phyloP scores from a whole-genome alignment of 257 asterid genomes.

The Anisodus tanguticus region DNA sequence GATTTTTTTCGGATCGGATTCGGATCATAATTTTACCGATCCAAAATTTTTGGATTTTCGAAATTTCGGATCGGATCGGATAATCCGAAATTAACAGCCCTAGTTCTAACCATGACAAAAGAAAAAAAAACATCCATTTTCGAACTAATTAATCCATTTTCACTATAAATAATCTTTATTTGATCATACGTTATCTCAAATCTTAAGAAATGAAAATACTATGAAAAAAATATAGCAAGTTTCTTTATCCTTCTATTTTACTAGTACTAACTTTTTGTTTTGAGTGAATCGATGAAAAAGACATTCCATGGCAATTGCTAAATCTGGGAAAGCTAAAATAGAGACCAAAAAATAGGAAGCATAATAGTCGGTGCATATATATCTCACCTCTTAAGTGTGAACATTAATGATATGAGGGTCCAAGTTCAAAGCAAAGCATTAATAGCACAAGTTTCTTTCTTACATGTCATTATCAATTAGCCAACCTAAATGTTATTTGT shows the following conservation, averaged over 20 bases:
- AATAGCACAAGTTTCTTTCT: background rate
- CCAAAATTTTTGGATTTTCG: too few species aligned
- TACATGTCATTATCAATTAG: background rate
- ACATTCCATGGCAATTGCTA: background rate
- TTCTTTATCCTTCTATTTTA: background rate
- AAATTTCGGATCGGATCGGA: too few species aligned
- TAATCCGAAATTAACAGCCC: too few species aligned
- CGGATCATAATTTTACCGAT: too few species aligned
- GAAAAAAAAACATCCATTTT: background rate
- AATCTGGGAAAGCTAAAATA: background rate
- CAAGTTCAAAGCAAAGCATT: background rate
- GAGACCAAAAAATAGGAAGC: background rate
- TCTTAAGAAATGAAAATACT: background rate
- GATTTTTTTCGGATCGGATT: too few species aligned
- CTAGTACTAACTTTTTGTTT: background rate
- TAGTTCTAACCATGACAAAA: too few species aligned
- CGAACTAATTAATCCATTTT: background rate
- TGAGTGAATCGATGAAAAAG: too few species aligned
- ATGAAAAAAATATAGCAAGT: background rate
- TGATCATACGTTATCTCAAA: background rate
- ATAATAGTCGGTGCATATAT: slow-evolving; percentile 18
- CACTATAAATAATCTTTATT: background rate
- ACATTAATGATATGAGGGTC: slow-evolving; percentile 19
- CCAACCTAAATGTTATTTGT: background rate
- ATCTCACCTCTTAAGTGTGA: background rate